Percentiles rank a stretch among this genome's conserved stretches.
Conservation (phyloP, 257 asterid genomes). For the Paraleonurus japonicus region DNA sequence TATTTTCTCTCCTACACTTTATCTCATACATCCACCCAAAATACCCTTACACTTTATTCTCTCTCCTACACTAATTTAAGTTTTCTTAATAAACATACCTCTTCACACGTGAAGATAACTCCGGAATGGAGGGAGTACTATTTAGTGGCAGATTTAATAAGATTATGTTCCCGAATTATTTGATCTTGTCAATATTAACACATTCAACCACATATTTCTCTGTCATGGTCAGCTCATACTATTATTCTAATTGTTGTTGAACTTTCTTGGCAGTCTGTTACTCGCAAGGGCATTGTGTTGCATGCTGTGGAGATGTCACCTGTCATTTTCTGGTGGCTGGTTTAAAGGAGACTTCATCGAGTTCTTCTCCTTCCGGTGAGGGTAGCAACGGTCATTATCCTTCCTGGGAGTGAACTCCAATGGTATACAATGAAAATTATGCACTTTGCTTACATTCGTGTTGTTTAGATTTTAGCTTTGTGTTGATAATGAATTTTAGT, state of each 20-base stretch:
- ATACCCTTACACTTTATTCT: no score
- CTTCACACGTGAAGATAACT: no score
- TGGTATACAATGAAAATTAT: constrained; percentile 26
- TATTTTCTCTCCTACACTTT: no score
- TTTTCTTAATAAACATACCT: no score
- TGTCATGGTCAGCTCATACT: constrained; percentile 9
- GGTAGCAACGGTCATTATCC: constrained; percentile 12
- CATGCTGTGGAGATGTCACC: constrained; percentile 75
- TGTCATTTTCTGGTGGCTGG: constrained; percentile 46
- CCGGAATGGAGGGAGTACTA: no score
- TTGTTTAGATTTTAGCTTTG: constrained; percentile 33
- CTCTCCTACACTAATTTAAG: no score
- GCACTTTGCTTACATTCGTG: constrained; percentile 28
- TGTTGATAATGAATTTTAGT: constrained; percentile 7
- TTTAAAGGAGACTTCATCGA: constrained; percentile 34
- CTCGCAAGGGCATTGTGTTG: constrained; percentile 76
- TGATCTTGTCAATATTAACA: no score
- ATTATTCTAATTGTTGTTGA: constrained; percentile 10
- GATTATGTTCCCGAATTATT: no score
- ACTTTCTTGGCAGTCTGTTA: constrained; percentile 61
- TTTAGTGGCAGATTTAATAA: no score
- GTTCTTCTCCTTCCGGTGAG: constrained; percentile 33
- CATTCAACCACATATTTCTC: background rate
- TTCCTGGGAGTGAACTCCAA: constrained; percentile 26
- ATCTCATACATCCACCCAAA: no score